A percentile compares a stretch with the other conserved stretches of the same genome.
These are phyloP conservation scores for Tulasnella sp. DNA, from an alignment of 768 basidiomycete genomes.

Conservation along the genomic window DNA sequence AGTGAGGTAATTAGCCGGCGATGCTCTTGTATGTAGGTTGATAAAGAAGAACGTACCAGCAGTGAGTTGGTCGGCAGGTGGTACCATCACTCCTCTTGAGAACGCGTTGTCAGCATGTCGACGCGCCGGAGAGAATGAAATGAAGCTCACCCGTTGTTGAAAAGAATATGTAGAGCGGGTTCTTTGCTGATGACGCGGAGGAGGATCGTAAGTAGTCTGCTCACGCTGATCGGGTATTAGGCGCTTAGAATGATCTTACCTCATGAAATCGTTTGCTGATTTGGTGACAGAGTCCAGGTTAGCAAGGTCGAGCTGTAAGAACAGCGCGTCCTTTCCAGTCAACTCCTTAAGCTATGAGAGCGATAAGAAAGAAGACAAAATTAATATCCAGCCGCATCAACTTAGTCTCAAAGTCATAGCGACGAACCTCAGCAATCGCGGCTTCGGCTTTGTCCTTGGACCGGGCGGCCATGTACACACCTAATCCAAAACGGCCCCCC, in stretches of 20 bases:
- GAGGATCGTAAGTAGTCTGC: background rate
- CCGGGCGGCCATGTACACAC: constrained; percentile 16
- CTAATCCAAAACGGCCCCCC: too few species aligned
- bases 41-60: background rate
- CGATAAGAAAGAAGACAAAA: background rate
- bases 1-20: background rate
- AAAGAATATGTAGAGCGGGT: constrained; percentile 34
- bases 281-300: background rate
- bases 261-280: constrained; percentile 14
- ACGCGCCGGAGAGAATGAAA: background rate
- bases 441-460: constrained; percentile 11
- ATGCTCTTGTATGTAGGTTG: background rate
- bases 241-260: background rate
- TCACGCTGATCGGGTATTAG: too few species aligned
- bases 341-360: background rate
- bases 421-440: constrained; percentile 8
- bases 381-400: background rate
- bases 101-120: background rate
- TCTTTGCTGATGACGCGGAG: constrained; percentile 28
- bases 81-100: constrained; percentile 37
- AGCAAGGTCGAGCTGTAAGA: constrained; percentile 17
- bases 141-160: constrained; percentile 39
- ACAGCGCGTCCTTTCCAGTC: constrained; percentile 9
- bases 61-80: constrained; percentile 31
- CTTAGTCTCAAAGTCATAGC: background rate